Evolutionary conservation across 2,329 filamentous ascomycete species (phyloP).

Genomic region (Huntiella omanensis): DNA sequence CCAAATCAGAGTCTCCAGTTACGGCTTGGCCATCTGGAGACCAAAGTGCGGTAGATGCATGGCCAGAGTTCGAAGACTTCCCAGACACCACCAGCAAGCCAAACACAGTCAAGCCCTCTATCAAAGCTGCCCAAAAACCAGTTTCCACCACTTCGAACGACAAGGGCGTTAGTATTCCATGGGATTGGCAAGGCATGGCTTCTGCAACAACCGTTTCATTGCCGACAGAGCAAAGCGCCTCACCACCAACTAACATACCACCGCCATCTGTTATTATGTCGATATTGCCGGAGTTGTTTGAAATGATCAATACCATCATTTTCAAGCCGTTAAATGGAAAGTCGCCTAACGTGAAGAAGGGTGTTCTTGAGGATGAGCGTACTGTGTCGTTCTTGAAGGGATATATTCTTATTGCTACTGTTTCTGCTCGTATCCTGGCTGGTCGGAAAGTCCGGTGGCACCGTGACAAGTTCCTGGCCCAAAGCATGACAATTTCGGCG

Average conservation of each 20-base stretch:
- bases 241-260: constrained; percentile 69
- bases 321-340: constrained; percentile 47
- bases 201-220: neutral
- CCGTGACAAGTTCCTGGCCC: constrained; percentile 63
- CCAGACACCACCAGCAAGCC: constrained; percentile 13
- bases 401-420: constrained; percentile 44
- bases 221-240: constrained; percentile 9
- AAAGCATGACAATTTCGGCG: constrained; percentile 74
- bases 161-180: neutral
- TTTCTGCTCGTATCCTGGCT: constrained; percentile 63
- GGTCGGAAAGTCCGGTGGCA: constrained; percentile 82
- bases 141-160: neutral
- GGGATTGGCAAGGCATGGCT: neutral
- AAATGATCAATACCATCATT: constrained; percentile 42
- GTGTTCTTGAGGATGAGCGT: constrained; percentile 42
- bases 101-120: neutral
- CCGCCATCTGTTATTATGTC: constrained; percentile 70
- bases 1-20: constrained; percentile 18
- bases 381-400: constrained; percentile 44
- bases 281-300: constrained; percentile 53
- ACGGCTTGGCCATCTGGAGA: constrained; percentile 28
- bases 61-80: constrained; percentile 32
- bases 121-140: neutral
- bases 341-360: constrained; percentile 36
- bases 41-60: constrained; percentile 22